phyloP scores from a whole-genome alignment of 192 early-diverging fungal genomes.

The Gigaspora rosea region DNA sequence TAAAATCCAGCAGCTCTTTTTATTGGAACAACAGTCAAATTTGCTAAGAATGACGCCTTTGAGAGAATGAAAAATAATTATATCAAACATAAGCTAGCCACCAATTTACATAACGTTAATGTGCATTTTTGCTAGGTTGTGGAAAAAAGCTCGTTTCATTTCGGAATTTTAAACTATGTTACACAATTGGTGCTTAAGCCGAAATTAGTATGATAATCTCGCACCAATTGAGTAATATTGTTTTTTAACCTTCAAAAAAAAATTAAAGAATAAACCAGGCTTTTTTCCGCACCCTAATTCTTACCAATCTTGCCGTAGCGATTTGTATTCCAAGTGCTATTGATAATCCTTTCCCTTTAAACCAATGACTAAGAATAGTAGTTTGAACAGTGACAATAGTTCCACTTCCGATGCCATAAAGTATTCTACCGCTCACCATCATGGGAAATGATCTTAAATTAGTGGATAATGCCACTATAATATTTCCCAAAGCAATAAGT shows the following conservation, averaged over 20 bases:
- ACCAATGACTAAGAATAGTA: conserved; percentile 72
- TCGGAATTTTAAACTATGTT: no score
- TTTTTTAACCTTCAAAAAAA: no score
- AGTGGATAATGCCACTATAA: conserved; percentile 62
- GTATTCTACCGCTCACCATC: conserved; percentile 62
- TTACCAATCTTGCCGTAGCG: conserved; percentile 58
- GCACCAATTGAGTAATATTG: no score
- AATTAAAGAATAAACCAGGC: no score
- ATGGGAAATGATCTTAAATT: conserved; percentile 50
- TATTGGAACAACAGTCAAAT: conserved; percentile 63
- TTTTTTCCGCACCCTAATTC: not conserved
- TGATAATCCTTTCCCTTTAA: conserved; percentile 60
- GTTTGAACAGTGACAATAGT: conserved; percentile 67
- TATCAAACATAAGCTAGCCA: no score
- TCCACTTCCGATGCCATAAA: conserved; percentile 70
- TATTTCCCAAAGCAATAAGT: conserved; percentile 59
- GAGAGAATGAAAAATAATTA: no score
- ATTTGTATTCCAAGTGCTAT: conserved; percentile 63
- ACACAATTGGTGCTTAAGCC: no score
- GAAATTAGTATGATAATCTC: no score
- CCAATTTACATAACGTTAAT: no score
- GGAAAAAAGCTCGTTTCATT: no score
- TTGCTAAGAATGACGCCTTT: conserved; percentile 58
- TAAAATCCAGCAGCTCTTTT: conserved; percentile 47
- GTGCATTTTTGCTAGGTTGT: no score